Evolutionary conservation across 1,284 basidiomycete species (phyloP), one percentile per base, ranked within the genome.

Genomic region (Ustilago bromivora): DNA sequence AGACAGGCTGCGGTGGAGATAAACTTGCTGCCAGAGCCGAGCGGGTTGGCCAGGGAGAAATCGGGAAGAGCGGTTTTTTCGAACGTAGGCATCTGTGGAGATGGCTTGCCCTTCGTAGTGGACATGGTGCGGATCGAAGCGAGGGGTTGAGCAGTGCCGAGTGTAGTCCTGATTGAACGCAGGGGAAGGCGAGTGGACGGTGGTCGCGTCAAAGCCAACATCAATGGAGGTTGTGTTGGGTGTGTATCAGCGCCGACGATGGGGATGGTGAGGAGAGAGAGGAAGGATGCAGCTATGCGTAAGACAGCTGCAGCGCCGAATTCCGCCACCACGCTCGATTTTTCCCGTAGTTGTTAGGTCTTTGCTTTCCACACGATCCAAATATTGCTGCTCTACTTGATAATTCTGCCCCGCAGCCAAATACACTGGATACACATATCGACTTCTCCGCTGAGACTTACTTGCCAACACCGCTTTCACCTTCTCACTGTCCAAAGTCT

Each of bases 1-100:
- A 84, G 62, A 34, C 84, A 85, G 1, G 79, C 76, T 0, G 79
- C 79, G 6, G 75, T 77, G n/a, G 69, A 64, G 61, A 84, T 77
- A 62, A 76, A 83, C 6, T 63, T 68, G 56, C 65, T 67, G 41
- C 61, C 65, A 3, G 46, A 31, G 3, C 81, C 76, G 19, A 81
- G 66, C 11, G 82, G 81, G 60, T 82, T 81, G 32, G 38, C 34
- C 1, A 10, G 15, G 41, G 60, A 17, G 11, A 66, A 61, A 35
- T 66, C 60, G 35, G 76, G 74, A 4, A 81, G 38, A 8, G 79
- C 74, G 0, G 74, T 64, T 31, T 71, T 78, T 38, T 69, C 61
- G 40, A 83, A 83, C 2, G 60, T 75, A 0, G 79, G 79, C 70
- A 81, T 58, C 10, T 66, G 43, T 10, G 61, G 61, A 19, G 51